Percentiles rank a stretch among this genome's conserved stretches.
phyloP scores from a whole-genome alignment of 805 yeast species.

The Kuraishia piskuri region DNA sequence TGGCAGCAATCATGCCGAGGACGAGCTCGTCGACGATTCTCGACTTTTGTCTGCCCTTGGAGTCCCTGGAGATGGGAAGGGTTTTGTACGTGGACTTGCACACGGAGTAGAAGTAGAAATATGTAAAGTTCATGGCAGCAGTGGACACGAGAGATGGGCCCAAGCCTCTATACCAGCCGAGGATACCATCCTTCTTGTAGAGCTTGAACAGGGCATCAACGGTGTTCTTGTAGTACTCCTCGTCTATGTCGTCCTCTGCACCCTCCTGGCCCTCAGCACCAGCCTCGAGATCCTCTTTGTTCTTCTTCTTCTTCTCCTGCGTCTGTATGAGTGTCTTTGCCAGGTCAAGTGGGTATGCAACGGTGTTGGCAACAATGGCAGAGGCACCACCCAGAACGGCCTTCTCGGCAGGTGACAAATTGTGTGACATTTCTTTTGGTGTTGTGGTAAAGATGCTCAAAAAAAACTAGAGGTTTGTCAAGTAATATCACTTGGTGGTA shows the following conservation, averaged over 20 bases:
- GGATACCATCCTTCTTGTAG: constrained; percentile 48
- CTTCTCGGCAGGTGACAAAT: constrained; percentile 57
- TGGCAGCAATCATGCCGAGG: constrained; percentile 76
- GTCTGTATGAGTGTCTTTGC: constrained; percentile 73
- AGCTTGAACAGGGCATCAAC: constrained; percentile 56
- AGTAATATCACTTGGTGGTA: too few species aligned
- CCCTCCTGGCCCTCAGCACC: constrained; percentile 3
- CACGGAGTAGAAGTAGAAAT: constrained; percentile 81
- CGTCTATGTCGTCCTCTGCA: constrained; percentile 3
- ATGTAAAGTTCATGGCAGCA: constrained; percentile 73
- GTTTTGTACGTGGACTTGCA: constrained; percentile 49
- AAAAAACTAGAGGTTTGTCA: too few species aligned
- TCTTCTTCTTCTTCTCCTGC: constrained; percentile 44
- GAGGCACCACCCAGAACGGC: constrained; percentile 82
- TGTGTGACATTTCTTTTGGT: not conserved
- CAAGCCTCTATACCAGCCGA: constrained; percentile 69
- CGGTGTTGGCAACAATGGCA: constrained; percentile 68
- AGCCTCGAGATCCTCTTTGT: constrained; percentile 4
- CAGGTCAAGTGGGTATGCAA: constrained; percentile 76
- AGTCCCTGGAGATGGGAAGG: not conserved
- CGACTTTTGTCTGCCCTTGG: not conserved
- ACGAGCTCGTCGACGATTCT: constrained; percentile 43
- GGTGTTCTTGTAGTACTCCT: constrained; percentile 41
- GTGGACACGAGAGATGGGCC: constrained; percentile 59
- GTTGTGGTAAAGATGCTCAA: too few species aligned